These are phyloP conservation scores for Pestalotiopsis fici DNA, from an alignment of 2,329 filamentous ascomycete genomes.

Conservation along the genomic window DNA sequence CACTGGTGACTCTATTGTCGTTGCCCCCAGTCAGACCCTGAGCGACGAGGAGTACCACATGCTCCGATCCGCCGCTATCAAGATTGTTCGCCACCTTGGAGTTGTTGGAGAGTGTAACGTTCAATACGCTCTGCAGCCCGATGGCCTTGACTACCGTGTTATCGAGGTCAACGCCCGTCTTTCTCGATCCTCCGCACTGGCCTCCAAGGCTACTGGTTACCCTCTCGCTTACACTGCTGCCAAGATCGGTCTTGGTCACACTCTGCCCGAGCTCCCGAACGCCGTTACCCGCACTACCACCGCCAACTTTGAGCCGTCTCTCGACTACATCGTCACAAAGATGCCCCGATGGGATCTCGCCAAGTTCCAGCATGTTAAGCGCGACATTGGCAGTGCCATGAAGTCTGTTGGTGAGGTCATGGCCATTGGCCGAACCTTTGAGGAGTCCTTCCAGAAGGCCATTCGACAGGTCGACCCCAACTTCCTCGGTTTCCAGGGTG, in stretches of 20 bases:
- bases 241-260: constrained; percentile 97
- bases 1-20: constrained; percentile 98
- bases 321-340: constrained; percentile 98
- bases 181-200: constrained; percentile 93
- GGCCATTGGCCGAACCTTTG: constrained; percentile 97
- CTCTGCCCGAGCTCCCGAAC: constrained; percentile 91
- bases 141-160: constrained; percentile 95
- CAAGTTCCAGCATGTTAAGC: constrained; percentile 99
- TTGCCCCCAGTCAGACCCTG: constrained; percentile 93
- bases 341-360: constrained; percentile 97
- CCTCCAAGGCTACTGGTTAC: constrained; percentile 97
- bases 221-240: constrained; percentile 96
- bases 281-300: constrained; percentile 98
- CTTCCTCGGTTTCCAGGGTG: constrained; percentile 92
- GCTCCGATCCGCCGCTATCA: constrained; percentile 95
- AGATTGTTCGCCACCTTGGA: constrained; percentile 95
- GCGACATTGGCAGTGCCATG: constrained; percentile 96
- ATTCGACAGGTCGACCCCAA: constrained; percentile 94
- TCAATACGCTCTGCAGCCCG: constrained; percentile 94
- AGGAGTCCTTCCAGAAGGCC: constrained; percentile 98
- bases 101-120: constrained; percentile 99
- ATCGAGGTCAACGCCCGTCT: constrained; percentile 99
- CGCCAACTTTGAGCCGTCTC: constrained; percentile 95
- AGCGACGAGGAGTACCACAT: constrained; percentile 99
- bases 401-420: constrained; percentile 99